These are phyloP conservation scores for Penicillium sp. DNA, from an alignment of 2,329 filamentous ascomycete species.

Conservation along the genomic window DNA sequence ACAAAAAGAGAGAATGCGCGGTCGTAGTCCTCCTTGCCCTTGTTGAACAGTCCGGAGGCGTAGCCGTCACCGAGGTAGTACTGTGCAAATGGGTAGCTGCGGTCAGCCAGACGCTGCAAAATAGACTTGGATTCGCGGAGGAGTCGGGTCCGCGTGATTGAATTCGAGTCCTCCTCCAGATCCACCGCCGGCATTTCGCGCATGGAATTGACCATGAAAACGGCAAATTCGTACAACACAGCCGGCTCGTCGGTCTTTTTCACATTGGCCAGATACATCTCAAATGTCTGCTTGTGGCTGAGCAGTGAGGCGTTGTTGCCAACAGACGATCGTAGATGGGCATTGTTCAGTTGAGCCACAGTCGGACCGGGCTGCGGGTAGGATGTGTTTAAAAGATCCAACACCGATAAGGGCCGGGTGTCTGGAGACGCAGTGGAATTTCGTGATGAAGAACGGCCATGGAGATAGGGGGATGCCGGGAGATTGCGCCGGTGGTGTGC, in stretches of 20 bases:
- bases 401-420: constrained; percentile 57
- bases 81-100: constrained; percentile 92
- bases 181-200: constrained; percentile 67
- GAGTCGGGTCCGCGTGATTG: constrained; percentile 61
- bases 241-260: constrained; percentile 92
- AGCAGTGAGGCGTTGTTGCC: constrained; percentile 89
- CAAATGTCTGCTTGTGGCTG: constrained; percentile 86
- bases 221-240: constrained; percentile 93
- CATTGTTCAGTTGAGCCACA: constrained; percentile 69
- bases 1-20: constrained; percentile 90
- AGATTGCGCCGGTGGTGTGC: constrained; percentile 59
- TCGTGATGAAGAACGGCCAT: constrained; percentile 51
- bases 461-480: constrained; percentile 50
- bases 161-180: constrained; percentile 27
- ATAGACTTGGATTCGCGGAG: constrained; percentile 86
- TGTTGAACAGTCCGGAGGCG: constrained; percentile 90
- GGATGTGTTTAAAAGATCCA: constrained; percentile 63
- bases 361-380: constrained; percentile 76
- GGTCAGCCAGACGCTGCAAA: constrained; percentile 78
- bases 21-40: constrained; percentile 87
- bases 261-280: constrained; percentile 95
- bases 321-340: constrained; percentile 71
- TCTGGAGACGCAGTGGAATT: constrained; percentile 56
- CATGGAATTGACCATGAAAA: constrained; percentile 88
- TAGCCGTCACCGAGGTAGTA: constrained; percentile 96